A percentile compares a stretch with the other conserved stretches of the same genome.
These are phyloP conservation scores for Geopyxis carbonaria DNA, from an alignment of 495 filamentous ascomycete species.

Conservation along the genomic window DNA sequence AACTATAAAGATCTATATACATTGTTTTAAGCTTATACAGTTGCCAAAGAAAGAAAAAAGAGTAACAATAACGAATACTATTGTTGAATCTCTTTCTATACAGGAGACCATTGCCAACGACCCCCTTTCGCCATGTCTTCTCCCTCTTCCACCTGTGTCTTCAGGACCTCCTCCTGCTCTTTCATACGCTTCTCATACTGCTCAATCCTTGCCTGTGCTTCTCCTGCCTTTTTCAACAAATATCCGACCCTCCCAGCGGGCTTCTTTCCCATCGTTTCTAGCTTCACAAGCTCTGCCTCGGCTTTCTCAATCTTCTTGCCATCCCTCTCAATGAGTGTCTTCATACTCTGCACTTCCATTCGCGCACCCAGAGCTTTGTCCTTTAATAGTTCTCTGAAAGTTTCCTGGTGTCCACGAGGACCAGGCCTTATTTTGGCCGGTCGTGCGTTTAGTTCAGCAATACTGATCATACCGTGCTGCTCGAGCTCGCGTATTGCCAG, in stretches of 20 bases:
- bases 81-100: too few species aligned
- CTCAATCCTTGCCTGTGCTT: constrained; percentile 57
- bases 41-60: too few species aligned
- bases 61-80: too few species aligned
- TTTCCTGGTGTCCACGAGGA: constrained; percentile 70
- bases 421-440: constrained; percentile 60
- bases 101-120: too few species aligned
- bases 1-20: too few species aligned
- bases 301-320: constrained; percentile 56
- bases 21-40: too few species aligned
- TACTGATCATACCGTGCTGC: constrained; percentile 74
- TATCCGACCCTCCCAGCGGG: constrained; percentile 45
- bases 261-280: constrained; percentile 51
- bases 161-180: too few species aligned
- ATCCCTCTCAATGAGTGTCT: constrained; percentile 53
- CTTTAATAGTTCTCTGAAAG: constrained; percentile 50
- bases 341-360: constrained; percentile 57
- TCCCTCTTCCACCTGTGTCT: too few species aligned
- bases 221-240: constrained; percentile 53
- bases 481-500: constrained; percentile 58
- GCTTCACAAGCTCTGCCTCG: constrained; percentile 55
- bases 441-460: constrained; percentile 51
- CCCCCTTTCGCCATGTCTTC: too few species aligned
- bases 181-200: constrained; percentile 55
- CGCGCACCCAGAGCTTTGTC: constrained; percentile 55